Percentiles rank a stretch among this genome's conserved stretches.
phyloP scores from a whole-genome alignment of 257 asterid species.

The Ocimum tenuiflorum region DNA sequence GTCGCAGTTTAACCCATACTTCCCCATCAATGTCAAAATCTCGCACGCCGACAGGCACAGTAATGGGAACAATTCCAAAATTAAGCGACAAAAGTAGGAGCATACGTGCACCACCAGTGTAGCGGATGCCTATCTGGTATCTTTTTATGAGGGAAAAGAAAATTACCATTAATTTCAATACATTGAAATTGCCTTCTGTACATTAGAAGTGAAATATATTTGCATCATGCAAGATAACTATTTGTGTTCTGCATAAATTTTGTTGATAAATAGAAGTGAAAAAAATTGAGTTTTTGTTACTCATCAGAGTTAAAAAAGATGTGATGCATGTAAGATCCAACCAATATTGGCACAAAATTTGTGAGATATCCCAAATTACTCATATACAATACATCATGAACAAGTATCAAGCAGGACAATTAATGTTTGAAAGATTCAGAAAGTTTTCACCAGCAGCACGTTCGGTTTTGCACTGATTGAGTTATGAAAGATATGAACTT shows the following conservation, averaged over 20 bases:
- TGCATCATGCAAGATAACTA: background rate
- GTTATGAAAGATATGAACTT: background rate
- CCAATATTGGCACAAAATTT: background rate
- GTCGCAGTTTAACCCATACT: conserved; percentile 83
- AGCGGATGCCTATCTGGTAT: conserved; percentile 70
- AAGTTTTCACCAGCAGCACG: background rate
- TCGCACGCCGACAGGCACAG: conserved; percentile 85
- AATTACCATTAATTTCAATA: background rate
- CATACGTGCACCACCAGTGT: conserved; percentile 89
- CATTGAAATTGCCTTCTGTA: background rate
- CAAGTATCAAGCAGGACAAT: background rate
- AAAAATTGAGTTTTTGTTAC: background rate
- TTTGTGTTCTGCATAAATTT: background rate
- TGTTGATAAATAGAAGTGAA: background rate
- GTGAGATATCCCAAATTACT: background rate
- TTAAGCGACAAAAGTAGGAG: conserved; percentile 76
- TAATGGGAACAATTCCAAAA: conserved; percentile 65
- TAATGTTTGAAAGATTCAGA: background rate
- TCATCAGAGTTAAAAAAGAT: conserved; percentile 1
- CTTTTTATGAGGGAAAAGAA: conserved; percentile 34
- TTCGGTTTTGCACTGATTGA: background rate
- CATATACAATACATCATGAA: background rate
- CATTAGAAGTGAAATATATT: background rate
- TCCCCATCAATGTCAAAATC: conserved; percentile 97
- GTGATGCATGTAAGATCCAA: conserved; percentile 3